phyloP scores from a whole-genome alignment of 2,329 filamentous ascomycete genomes.

The Pseudomassariella vexata region DNA sequence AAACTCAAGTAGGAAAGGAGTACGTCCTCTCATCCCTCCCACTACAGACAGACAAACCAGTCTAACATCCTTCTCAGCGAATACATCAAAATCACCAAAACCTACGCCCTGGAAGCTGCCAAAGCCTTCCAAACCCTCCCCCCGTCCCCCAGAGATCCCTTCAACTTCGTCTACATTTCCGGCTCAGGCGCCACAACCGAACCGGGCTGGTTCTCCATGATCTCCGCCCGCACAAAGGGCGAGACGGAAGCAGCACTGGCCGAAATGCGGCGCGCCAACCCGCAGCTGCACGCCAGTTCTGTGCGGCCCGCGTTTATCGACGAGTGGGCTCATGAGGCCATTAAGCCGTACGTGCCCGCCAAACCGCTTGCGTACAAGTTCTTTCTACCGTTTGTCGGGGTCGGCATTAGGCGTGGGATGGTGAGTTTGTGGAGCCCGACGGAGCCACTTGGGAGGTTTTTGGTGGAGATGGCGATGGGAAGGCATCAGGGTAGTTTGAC shows the following conservation, averaged over 20 bases:
- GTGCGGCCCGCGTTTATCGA: slow-evolving; percentile 59
- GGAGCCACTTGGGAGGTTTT: slow-evolving; percentile 33
- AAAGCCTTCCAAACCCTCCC: slow-evolving; percentile 44
- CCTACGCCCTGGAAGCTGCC: slow-evolving; percentile 60
- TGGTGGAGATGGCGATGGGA: slow-evolving; percentile 41
- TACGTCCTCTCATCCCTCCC: slow-evolving; percentile 20
- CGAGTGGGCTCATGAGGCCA: slow-evolving; percentile 28
- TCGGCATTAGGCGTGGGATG: slow-evolving; percentile 2
- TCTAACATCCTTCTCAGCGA: slow-evolving; percentile 30
- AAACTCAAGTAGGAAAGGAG: slow-evolving; percentile 54
- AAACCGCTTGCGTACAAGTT: slow-evolving; percentile 10
- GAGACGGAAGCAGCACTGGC: slow-evolving; percentile 56
- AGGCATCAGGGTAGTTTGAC: slow-evolving; percentile 19
- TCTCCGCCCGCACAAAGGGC: slow-evolving; percentile 63
- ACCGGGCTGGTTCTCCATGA: slow-evolving; percentile 48
- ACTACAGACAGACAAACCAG: neutral
- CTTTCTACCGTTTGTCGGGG: neutral
- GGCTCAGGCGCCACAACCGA: slow-evolving; percentile 54
- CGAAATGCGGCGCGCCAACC: slow-evolving; percentile 36
- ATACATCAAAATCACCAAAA: slow-evolving; percentile 63
- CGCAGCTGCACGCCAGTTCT: slow-evolving; percentile 47
- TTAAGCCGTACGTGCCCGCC: slow-evolving; percentile 35
- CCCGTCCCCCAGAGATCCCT: slow-evolving; percentile 35
- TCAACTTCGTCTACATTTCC: slow-evolving; percentile 69
- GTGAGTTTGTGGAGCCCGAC: slow-evolving; percentile 34